These are phyloP conservation scores for Neurospora sp. DNA, from an alignment of 495 filamentous ascomycete species.

Conservation along the genomic window DNA sequence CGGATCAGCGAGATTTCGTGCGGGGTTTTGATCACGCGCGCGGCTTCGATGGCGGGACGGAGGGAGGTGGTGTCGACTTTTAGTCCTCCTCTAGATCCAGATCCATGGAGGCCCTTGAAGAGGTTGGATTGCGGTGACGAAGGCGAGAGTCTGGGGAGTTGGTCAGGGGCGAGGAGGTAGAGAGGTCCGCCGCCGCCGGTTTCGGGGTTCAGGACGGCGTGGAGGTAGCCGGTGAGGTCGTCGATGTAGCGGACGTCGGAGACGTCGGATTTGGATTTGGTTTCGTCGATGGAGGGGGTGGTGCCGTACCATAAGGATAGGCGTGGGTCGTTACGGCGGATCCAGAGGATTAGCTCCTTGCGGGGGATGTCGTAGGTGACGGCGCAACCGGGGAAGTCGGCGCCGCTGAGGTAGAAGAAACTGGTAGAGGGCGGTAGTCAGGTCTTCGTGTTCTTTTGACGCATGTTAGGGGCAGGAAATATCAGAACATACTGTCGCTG, in stretches of 20 bases:
- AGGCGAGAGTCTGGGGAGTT: conserved; percentile 27
- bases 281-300: conserved; percentile 40
- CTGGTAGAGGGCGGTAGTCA: conserved; percentile 9
- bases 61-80: conserved; percentile 37
- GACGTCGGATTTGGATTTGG: conserved; percentile 40
- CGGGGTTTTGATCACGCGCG: conserved; percentile 65
- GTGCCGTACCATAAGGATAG: conserved; percentile 52
- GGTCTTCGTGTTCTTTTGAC: background rate
- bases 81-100: background rate
- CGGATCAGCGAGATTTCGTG: conserved; percentile 74
- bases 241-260: conserved; percentile 35
- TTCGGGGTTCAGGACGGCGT: conserved; percentile 16
- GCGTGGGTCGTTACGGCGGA: conserved; percentile 45
- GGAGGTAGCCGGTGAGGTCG: conserved; percentile 25
- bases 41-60: conserved; percentile 56
- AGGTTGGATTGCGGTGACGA: conserved; percentile 5
- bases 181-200: conserved; percentile 16
- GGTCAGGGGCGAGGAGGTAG: conserved; percentile 32
- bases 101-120: background rate
- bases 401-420: conserved; percentile 60
- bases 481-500: conserved; percentile 40
- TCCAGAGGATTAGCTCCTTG: conserved; percentile 49
- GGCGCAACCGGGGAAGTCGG: conserved; percentile 49
- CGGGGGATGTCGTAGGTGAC: conserved; percentile 52
- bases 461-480: background rate